Evolutionary conservation across 2,329 filamentous ascomycete genomes (phyloP).

Genomic region (Bipolaris victoriae): DNA sequence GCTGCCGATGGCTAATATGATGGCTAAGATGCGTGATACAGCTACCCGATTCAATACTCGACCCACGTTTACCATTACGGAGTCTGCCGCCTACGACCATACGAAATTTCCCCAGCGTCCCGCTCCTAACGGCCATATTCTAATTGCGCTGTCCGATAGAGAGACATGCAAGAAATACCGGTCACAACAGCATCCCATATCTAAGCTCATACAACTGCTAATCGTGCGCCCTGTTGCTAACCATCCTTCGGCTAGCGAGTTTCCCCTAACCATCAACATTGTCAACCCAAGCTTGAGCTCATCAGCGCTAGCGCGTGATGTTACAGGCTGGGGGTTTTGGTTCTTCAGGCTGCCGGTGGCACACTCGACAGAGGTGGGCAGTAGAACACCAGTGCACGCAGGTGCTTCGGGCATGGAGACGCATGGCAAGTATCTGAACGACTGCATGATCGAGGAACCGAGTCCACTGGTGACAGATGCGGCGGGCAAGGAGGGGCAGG

Average conservation of each 20-base stretch:
- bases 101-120: too few species aligned
- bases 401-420: conserved; percentile 20
- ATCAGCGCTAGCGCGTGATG: conserved; percentile 42
- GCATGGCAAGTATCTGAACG: conserved; percentile 48
- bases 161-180: too few species aligned
- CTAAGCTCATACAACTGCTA: too few species aligned
- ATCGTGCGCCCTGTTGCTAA: too few species aligned
- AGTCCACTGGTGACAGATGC: conserved; percentile 40
- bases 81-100: too few species aligned
- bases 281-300: conserved; percentile 35
- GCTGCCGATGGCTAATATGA: too few species aligned
- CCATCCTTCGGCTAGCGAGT: conserved; percentile 9
- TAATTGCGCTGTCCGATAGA: too few species aligned
- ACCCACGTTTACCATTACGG: too few species aligned
- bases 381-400: conserved; percentile 47
- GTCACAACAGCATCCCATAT: too few species aligned
- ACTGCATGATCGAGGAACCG: conserved; percentile 32
- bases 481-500: conserved; percentile 40
- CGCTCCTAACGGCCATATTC: too few species aligned
- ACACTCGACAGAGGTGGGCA: conserved; percentile 49
- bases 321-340: conserved; percentile 26
- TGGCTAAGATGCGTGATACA: too few species aligned
- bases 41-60: too few species aligned
- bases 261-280: conserved; percentile 36
- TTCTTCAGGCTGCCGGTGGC: conserved; percentile 31